Evolutionary conservation across 306 rosid species (phyloP).

Genomic region (Cicer arietinum): DNA sequence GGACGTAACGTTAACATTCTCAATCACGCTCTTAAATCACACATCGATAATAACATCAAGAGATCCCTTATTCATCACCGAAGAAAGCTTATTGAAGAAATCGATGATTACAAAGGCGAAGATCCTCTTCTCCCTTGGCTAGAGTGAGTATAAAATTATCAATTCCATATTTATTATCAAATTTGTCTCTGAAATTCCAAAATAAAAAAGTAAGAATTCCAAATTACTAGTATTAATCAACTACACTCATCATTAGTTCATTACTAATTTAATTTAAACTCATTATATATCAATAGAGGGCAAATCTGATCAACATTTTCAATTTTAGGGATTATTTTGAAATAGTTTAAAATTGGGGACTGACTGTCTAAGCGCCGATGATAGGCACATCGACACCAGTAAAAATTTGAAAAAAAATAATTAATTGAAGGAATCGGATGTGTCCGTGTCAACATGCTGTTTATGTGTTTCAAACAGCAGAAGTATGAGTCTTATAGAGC

Average conservation of each 20-base stretch:
- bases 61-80: conserved; percentile 63
- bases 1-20: conserved; percentile 80
- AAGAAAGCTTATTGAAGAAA: conserved; percentile 73
- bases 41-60: conserved; percentile 63
- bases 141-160: conserved; percentile 55
- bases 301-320: background rate
- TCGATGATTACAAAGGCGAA: conserved; percentile 76
- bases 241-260: too few species aligned
- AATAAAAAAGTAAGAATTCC: too few species aligned
- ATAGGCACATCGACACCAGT: too few species aligned
- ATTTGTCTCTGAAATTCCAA: too few species aligned
- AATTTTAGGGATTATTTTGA: background rate
- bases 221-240: too few species aligned
- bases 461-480: too few species aligned
- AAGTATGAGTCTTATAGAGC: too few species aligned
- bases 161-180: background rate
- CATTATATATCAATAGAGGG: background rate
- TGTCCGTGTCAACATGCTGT: too few species aligned
- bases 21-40: conserved; percentile 71
- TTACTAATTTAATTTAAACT: background rate
- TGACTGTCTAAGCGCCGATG: background rate
- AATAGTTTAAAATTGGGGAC: background rate
- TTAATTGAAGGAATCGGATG: too few species aligned
- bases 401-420: too few species aligned
- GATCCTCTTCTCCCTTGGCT: conserved; percentile 96